phyloP scores from a whole-genome alignment of 805 yeast species.

The Suhomyces tanzawaensis region DNA sequence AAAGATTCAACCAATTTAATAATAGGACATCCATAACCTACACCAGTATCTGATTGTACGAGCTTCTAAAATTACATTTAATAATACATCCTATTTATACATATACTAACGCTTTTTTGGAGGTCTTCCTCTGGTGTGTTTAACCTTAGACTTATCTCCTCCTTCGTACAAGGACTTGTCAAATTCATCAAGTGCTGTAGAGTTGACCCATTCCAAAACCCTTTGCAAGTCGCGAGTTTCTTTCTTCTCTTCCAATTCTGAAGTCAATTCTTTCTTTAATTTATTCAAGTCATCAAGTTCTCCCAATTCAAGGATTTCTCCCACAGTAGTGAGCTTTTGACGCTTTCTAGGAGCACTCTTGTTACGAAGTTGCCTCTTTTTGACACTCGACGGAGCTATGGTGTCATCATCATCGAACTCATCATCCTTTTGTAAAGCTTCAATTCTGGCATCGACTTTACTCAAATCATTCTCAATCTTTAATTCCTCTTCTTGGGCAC shows the following conservation, averaged over 20 bases:
- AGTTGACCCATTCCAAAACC: slow-evolving; percentile 62
- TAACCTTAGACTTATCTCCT: slow-evolving; percentile 32
- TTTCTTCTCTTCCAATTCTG: slow-evolving; percentile 30
- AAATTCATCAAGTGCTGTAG: slow-evolving; percentile 49
- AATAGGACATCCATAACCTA: too few species aligned
- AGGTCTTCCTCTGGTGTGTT: slow-evolving; percentile 14
- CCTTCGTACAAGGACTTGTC: slow-evolving; percentile 61
- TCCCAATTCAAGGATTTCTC: slow-evolving; percentile 30
- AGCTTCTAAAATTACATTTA: not conserved
- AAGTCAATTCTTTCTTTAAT: slow-evolving; percentile 24
- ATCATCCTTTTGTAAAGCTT: slow-evolving; percentile 25
- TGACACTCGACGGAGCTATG: slow-evolving; percentile 6
- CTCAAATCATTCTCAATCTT: slow-evolving; percentile 40
- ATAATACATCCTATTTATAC: not conserved
- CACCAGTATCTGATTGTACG: too few species aligned
- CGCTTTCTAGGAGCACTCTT: slow-evolving; percentile 29
- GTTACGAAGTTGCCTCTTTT: slow-evolving; percentile 32
- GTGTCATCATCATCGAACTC: slow-evolving; percentile 30
- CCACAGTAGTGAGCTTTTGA: slow-evolving; percentile 27
- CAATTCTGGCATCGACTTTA: slow-evolving; percentile 24
- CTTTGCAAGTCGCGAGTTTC: slow-evolving; percentile 43
- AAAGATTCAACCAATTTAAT: too few species aligned
- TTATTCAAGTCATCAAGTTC: slow-evolving; percentile 23
- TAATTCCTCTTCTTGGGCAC: slow-evolving; percentile 38
- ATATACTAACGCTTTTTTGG: slow-evolving; percentile 6